Base-by-base conservation (phyloP, 2,329 filamentous ascomycete species). In the Arachnomyces sp. region DNA sequence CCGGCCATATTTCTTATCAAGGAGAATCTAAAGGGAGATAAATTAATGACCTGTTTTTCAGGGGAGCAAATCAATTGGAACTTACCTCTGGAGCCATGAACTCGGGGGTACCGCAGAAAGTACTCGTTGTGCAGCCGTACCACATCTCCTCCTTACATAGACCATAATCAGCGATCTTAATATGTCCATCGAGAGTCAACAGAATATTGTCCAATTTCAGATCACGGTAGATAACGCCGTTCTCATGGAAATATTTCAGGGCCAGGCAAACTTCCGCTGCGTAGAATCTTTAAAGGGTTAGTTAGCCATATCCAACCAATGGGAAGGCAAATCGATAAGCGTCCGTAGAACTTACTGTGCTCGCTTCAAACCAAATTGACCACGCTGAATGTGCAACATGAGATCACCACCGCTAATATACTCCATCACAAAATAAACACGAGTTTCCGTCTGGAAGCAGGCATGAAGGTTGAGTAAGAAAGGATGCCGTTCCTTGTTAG, bases 61-160 rank as follows among this genome's bases (percentile, higher is more conserved):
- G 9, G 41, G 28, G 15, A 11, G 6, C 28, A 9, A 14, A 31
- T 16, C 7, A 31, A 29, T 16, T 29, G 14, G 5, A 12, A 56
- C 71, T 56, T 73, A 93, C 87, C 73, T 98, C 92, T 7, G 92
- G 92, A 7, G 92, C 92, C 92, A 98, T 98, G 52, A 98, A 98
- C 60, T 98, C 92, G 12, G 92, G 92, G n/a, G 92, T 98, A 64
- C 92, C 92, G 60, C 92, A 98, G 71, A 98, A 98, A 6, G 92
- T 98, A 67, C 89, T 90, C 0, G 92, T 98, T 2, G 85, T 95
- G 41, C 85, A 90, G 32, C 88, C 88, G 59, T 93, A 98, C 89
- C 90, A 98, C 92, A 98, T 98, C 54, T 98, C 89, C 61, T 98
- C 92, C 67, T 98, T 98, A 71, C 93, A 98, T 36, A 98, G 77